phyloP scores from a whole-genome alignment of 2,329 filamentous ascomycete species.

The Sporothrix variecibatus region DNA sequence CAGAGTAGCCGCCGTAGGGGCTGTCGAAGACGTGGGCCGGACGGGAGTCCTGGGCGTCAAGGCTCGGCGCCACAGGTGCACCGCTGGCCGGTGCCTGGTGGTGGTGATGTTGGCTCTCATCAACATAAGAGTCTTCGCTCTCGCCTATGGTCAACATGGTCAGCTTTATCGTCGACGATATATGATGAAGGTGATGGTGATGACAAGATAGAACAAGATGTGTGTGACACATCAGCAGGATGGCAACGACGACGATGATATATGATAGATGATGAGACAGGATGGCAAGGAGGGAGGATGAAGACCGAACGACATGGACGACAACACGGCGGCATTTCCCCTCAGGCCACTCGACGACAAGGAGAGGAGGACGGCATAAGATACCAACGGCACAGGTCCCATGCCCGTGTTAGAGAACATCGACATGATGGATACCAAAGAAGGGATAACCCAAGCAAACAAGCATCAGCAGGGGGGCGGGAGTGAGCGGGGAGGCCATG shows the following conservation, averaged over 20 bases:
- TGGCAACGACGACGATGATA: not conserved
- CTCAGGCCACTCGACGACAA: not conserved
- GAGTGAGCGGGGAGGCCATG: constrained; percentile 7
- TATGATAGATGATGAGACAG: not conserved
- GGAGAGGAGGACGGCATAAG: not conserved
- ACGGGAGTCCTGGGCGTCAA: constrained; percentile 59
- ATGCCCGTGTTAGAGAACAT: not conserved
- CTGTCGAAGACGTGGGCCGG: constrained; percentile 70
- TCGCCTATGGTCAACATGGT: constrained; percentile 23
- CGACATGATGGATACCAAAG: not conserved
- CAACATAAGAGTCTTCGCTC: constrained; percentile 26
- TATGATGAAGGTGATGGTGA: not conserved
- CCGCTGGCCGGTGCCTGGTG: constrained; percentile 7
- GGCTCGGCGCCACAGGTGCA: not conserved
- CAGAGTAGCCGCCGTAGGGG: constrained; percentile 66
- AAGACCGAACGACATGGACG: not conserved
- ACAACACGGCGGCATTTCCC: not conserved
- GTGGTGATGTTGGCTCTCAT: constrained; percentile 28
- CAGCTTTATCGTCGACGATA: not conserved
- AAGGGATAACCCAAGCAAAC: constrained; percentile 5
- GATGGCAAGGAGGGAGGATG: too few species aligned
- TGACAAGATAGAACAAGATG: not conserved
- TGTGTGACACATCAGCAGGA: not conserved
- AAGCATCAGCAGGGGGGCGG: constrained; percentile 20
- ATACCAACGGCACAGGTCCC: not conserved